Evolutionary conservation across 208 protist genomes (phyloP), one percentile per base, ranked within the genome.

Genomic region (Vickermania spadyakhi): DNA sequence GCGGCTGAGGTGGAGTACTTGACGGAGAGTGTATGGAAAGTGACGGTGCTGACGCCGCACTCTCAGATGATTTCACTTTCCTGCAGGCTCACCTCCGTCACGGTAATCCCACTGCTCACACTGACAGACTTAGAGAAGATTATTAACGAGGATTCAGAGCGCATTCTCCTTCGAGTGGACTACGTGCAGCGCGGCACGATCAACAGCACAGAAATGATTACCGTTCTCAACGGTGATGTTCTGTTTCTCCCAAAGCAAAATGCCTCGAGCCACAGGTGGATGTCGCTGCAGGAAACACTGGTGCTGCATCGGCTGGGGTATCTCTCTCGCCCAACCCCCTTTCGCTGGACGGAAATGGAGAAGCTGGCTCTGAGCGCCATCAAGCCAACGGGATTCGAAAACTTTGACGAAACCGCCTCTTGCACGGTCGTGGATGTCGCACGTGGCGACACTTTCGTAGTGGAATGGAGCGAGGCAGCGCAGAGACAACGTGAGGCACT

Each of bases 381-480:
- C 1, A 1, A 31, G 31, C 63, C 59, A 23, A 67, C 71, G 45
- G 54, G 36, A 13, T 62, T 56, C 26, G 5, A 55, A 3, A 28
- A 68, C 3, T 73, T 77, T 29, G 58, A 58, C 51, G 27, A 41
- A 28, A 11, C 28, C n/a, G 54, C 56, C 0, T 57, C 56, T 13
- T 78, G 78, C 18, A 59, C 63, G 21, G 70, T 89, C 4, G 62
- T 73, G 30, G 73, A 79, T 56, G 78, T 84, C 2, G 28, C 85
- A 42, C 62, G 69, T 0, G 78, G 79, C 1, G 79, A 86, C 64
- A 73, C 76, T 1, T 89, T 74, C 59, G 62, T 69, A 29, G 78
- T 86, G 18, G 52, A 57, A 30, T 89, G 79, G 73, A 41, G 62
- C 13, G 27, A 49, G 0, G 36, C 1, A n/a, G 18, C 18, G n/a